Base-by-base conservation (phyloP, 2,329 filamentous ascomycete species). In the Sporothrix pseudoabietina region DNA sequence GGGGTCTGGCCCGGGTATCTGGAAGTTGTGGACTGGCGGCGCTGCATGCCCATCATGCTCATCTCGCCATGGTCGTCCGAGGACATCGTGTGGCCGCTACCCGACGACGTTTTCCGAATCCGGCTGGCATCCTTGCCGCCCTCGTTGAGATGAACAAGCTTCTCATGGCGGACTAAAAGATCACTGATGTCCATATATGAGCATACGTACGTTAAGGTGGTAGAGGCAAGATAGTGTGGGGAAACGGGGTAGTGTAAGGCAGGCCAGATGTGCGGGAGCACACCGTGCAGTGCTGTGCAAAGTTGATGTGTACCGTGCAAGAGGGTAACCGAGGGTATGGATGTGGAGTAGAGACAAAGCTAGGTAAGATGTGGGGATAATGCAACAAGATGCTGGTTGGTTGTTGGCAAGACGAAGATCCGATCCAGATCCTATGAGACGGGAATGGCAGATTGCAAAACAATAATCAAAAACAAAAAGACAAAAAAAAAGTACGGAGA, bases 101-200 rank as follows among this genome's bases (percentile, higher is more conserved):
- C 85, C 16, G 84, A 84, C 19, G 87, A 88, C n/a, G 84, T 79
- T 77, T 87, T 89, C 75, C 87, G 83, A 35, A 83, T 83, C 71
- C 86, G 83, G 77, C 78, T 82, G 75, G 81, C 84, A 78, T 89
- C 87, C 77, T 87, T 88, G 79, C 82, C 85, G 76, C 84, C 85
- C 80, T 89, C 87, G 81, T 87, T 89, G 78, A 89, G 84, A 79
- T 90, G 88, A 77, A 89, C 87, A 77, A 90, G 86, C 81, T 89
- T 90, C 81, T 89, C 87, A 81, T 90, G 88, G 76, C 88, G 85
- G 75, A 89, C 87, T 77, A 90, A 84, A 75, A 90, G 85, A 80
- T 90, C 88, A 77, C 88, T 90, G 82, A 87, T 88, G 82, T 89
- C 84, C 87, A 88, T 89, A 54, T 54, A 83, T 87, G 86, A 88